Base-by-base conservation (phyloP, 306 rosid species). In the Castanopsis chinensis region DNA sequence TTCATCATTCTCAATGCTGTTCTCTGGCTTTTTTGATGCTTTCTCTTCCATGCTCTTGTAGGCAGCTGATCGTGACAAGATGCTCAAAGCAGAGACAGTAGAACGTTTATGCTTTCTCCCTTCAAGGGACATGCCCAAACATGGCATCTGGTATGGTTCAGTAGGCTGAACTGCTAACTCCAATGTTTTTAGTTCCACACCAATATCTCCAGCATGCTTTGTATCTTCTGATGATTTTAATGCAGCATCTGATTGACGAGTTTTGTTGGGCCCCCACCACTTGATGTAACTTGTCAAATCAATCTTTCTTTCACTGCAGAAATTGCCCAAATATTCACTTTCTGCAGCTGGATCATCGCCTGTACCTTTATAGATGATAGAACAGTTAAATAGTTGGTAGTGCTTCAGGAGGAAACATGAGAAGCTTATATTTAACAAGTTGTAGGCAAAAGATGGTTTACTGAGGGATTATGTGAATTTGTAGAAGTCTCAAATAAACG, bases 61-160 rank as follows among this genome's bases (percentile, higher is more conserved):
- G 70, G 99, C 99, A 60, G 97, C 88, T 58, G 99, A 96, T 28
- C 91, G 89, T 1, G 96, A 93, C 85, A 96, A 86, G 79, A 93
- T 90, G 86, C 90, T 96, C 85, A 91, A 85, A 76, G 99, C 99
- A 69, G 99, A 89, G 75, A 89, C 86, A 19, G 86, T 81, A 72
- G 94, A 83, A 72, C 87, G 85, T 83, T 63, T 87, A 32, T 80
- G 86, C 69, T 88, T 91, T 81, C 86, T 90, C 63, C 75, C 86
- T 57, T 84, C 90, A 82, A 71, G 89, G 68, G 65, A 78, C 68
- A 71, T 57, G 25, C 98, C 99, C 82, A 96, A 83, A 79, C 79
- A 78, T 3, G 99, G 99, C 93, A 96, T 90, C 89, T 91, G 91
- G 87, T 90, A 96, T 83, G 98, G 96, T 81, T 93, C 98, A n/a